These are phyloP conservation scores for Neostapfia colusana DNA, from an alignment of 176 grass and related monocot genomes.

Conservation along the genomic window DNA sequence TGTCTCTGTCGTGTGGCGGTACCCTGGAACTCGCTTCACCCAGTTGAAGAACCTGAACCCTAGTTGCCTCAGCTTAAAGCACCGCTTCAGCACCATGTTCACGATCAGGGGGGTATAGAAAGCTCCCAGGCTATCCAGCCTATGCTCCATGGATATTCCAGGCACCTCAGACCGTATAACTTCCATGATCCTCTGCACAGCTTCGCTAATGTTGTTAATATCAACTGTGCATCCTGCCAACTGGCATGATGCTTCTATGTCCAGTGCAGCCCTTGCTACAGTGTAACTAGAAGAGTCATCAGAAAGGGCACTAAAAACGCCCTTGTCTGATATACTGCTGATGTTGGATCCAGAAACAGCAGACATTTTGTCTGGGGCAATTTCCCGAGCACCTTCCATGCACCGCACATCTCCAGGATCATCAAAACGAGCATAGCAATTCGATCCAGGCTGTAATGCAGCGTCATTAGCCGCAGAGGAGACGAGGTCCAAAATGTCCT, in stretches of 20 bases:
- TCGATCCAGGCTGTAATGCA: neutral
- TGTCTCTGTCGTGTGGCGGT: conserved; percentile 53
- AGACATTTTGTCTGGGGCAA: neutral
- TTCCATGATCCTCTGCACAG: conserved; percentile 53
- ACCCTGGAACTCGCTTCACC: conserved; percentile 48
- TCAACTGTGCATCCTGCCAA: neutral
- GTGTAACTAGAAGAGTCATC: neutral
- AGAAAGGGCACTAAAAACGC: neutral
- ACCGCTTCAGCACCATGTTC: conserved; percentile 72
- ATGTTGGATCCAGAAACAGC: neutral
- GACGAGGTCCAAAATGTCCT: conserved; percentile 40
- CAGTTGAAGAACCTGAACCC: conserved; percentile 67
- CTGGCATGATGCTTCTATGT: neutral
- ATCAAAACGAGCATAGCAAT: neutral
- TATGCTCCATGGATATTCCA: conserved; percentile 37
- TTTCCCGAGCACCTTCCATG: conserved; percentile 38
- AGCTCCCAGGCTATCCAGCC: conserved; percentile 46
- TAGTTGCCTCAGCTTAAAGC: conserved; percentile 62
- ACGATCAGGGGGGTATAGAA: conserved; percentile 47
- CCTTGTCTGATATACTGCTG: neutral
- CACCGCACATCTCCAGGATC: neutral
- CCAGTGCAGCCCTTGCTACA: too few relatives aligned
- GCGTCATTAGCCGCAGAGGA: neutral
- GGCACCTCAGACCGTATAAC: conserved; percentile 50
- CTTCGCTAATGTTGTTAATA: conserved; percentile 27